A percentile compares a stretch with the other conserved stretches of the same genome.
Evolutionary conservation across 352 stramenopile species (phyloP).

Genomic region (Phytopythium helicoides): DNA sequence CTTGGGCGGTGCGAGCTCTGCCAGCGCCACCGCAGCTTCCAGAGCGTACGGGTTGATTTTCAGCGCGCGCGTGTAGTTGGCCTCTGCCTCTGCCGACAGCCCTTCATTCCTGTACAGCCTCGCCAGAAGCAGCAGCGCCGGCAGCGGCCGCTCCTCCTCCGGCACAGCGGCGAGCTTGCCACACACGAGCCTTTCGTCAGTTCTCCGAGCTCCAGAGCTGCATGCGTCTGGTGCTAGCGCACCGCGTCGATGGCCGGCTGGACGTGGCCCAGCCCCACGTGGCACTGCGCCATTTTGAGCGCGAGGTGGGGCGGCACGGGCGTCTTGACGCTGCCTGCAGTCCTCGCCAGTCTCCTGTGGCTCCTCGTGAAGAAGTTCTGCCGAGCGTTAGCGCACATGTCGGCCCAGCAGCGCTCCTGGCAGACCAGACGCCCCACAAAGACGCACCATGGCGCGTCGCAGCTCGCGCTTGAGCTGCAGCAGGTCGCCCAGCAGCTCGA

Average conservation of each 20-base stretch:
- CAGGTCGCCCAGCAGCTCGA: conserved; percentile 63
- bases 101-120: conserved; percentile 64
- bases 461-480: conserved; percentile 64
- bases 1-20: conserved; percentile 48
- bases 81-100: conserved; percentile 60
- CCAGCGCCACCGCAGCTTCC: conserved; percentile 70
- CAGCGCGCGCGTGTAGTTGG: conserved; percentile 51
- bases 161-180: conserved; percentile 54
- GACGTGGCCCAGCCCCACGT: conserved; percentile 48
- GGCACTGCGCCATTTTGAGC: conserved; percentile 71
- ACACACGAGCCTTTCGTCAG: conserved; percentile 1
- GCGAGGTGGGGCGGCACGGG: conserved; percentile 19
- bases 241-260: conserved; percentile 70
- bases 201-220: not conserved
- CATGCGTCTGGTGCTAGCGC: conserved; percentile 5
- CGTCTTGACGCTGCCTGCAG: not conserved
- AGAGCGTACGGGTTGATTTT: conserved; percentile 73
- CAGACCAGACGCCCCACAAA: too few species aligned
- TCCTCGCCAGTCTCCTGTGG: conserved; percentile 9
- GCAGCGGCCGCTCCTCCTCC: conserved; percentile 30
- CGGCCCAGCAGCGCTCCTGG: too few species aligned
- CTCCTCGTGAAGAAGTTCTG: conserved; percentile 59
- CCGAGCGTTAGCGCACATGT: too few species aligned
- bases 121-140: conserved; percentile 65
- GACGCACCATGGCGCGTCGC: conserved; percentile 68